Evolutionary conservation across 495 filamentous ascomycete genomes (phyloP).

Genomic region (Penicillium coffeae): DNA sequence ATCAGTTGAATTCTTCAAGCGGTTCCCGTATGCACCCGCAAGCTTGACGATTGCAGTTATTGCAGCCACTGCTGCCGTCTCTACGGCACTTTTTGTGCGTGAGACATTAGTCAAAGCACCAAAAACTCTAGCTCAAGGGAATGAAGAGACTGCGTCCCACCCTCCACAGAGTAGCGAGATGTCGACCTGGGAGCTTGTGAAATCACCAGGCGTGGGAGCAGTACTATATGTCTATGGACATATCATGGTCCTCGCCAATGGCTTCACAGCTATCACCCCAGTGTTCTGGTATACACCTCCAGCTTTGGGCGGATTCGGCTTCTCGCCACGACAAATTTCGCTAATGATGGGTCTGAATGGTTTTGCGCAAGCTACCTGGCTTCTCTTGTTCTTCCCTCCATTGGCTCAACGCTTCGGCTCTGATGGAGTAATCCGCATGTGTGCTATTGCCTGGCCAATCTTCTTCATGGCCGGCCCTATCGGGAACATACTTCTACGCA

Average conservation of each 20-base stretch:
- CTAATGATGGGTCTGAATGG: conserved; percentile 56
- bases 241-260: conserved; percentile 58
- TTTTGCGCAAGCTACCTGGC: conserved; percentile 59
- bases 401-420: conserved; percentile 57
- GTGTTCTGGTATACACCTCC: conserved; percentile 59
- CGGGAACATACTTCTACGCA: conserved; percentile 49
- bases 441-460: conserved; percentile 53
- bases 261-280: conserved; percentile 58
- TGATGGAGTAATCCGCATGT: conserved; percentile 53
- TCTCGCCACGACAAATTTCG: conserved; percentile 55
- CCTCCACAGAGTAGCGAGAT: conserved; percentile 14
- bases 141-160: conserved; percentile 4
- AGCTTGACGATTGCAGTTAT: conserved; percentile 51
- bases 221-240: conserved; percentile 61
- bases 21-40: conserved; percentile 63
- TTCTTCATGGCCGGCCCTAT: conserved; percentile 51
- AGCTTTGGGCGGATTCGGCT: conserved; percentile 57
- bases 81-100: conserved; percentile 48
- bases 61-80: conserved; percentile 44
- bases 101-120: conserved; percentile 46
- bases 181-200: conserved; percentile 53
- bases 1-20: conserved; percentile 49
- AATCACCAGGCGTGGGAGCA: conserved; percentile 54
- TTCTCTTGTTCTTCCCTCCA: conserved; percentile 58
- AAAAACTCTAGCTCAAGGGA: conserved; percentile 3